These are phyloP conservation scores for Melocanna baccifera DNA, from an alignment of 176 grass and related monocot species.

Conservation along the genomic window DNA sequence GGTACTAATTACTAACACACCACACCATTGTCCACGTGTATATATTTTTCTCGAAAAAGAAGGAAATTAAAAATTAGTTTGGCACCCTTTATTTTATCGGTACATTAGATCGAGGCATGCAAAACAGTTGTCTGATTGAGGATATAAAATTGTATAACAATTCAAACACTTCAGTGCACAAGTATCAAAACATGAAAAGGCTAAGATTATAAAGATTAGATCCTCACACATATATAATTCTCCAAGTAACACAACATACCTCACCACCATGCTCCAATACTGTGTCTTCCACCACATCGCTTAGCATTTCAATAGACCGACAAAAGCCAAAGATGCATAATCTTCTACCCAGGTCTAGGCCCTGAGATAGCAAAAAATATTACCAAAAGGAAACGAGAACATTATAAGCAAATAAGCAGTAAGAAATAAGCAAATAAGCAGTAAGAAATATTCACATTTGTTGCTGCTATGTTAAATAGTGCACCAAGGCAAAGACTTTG, in stretches of 20 bases:
- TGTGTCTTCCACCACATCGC: slow-evolving; percentile 90
- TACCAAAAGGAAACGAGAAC: slow-evolving; percentile 12
- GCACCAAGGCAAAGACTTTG: slow-evolving; percentile 93
- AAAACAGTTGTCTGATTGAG: too few relatives aligned
- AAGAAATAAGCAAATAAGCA: neutral
- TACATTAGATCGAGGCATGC: too few relatives aligned
- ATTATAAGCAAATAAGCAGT: neutral
- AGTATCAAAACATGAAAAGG: too few relatives aligned
- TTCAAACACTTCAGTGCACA: too few relatives aligned
- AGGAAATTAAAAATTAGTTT: too few relatives aligned
- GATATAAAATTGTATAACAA: too few relatives aligned
- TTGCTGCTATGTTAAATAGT: slow-evolving; percentile 95
- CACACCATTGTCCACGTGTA: too few relatives aligned
- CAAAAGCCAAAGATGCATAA: slow-evolving; percentile 96
- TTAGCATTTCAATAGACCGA: slow-evolving; percentile 95
- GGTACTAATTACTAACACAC: too few relatives aligned
- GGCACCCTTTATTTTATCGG: too few relatives aligned
- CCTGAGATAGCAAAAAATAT: slow-evolving; percentile 46
- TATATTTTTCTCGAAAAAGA: too few relatives aligned
- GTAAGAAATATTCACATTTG: slow-evolving; percentile 57
- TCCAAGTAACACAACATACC: slow-evolving; percentile 38
- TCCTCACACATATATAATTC: neutral
- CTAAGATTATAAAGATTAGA: neutral
- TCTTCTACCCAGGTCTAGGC: slow-evolving; percentile 88
- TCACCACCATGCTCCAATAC: slow-evolving; percentile 94